Evolutionary conservation across 441 rosid genomes (phyloP).

Genomic region (Metrosideros polymorpha): DNA sequence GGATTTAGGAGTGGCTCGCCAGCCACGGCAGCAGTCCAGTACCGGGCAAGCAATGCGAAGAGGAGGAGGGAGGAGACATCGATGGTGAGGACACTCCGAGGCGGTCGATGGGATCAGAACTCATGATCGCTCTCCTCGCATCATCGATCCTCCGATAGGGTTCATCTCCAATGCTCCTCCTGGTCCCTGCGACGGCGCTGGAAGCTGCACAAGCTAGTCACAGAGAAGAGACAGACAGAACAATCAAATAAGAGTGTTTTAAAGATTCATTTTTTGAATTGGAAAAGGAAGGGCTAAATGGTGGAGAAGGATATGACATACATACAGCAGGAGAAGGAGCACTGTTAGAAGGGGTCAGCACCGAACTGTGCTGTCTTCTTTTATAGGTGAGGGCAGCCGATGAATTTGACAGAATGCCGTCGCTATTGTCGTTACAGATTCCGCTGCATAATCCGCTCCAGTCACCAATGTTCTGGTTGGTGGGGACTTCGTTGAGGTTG

Average conservation of each 20-base stretch:
- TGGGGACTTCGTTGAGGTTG: slow-evolving; percentile 48
- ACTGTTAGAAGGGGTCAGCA: not conserved
- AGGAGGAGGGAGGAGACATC: not conserved
- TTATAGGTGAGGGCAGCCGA: slow-evolving; percentile 27
- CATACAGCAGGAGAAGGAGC: slow-evolving; percentile 15
- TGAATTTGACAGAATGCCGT: slow-evolving; percentile 8
- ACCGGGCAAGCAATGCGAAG: not conserved
- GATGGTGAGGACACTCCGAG: not conserved
- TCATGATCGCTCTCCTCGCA: not conserved
- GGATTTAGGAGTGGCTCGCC: not conserved
- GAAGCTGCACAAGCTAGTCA: not conserved
- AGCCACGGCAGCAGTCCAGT: not conserved
- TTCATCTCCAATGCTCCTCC: not conserved
- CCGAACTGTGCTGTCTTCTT: slow-evolving; percentile 18
- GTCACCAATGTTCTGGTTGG: not conserved
- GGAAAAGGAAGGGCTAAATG: not conserved
- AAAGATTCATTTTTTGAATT: not conserved
- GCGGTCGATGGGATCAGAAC: not conserved
- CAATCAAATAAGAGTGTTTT: not conserved
- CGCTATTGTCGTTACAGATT: not conserved
- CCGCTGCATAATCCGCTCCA: not conserved
- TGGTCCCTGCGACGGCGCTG: not conserved
- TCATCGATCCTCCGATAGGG: not conserved
- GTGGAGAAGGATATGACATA: not conserved
- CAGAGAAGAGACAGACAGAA: not conserved